These are phyloP conservation scores for Larix sibirica DNA, from an alignment of 83 land plant genomes.

Conservation along the genomic window DNA sequence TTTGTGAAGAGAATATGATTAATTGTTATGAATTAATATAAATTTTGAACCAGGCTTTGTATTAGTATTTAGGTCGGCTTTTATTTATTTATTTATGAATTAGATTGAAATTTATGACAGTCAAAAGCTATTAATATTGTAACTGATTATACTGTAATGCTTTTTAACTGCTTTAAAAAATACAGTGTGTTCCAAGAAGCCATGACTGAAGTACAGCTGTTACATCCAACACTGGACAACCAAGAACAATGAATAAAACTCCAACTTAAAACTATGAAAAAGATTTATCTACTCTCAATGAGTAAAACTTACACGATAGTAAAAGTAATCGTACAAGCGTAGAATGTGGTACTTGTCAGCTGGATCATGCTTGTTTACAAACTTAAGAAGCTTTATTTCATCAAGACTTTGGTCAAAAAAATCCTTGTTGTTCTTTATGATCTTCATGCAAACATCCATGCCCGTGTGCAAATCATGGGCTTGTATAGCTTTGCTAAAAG, in stretches of 20 bases:
- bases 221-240: neutral
- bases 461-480: constrained; percentile 98
- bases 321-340: constrained; percentile 95
- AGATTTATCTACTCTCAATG: neutral
- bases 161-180: neutral
- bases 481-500: constrained; percentile 99
- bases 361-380: constrained; percentile 95
- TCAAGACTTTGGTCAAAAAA: constrained; percentile 99
- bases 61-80: no score
- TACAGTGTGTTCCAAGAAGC: neutral
- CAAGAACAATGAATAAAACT: neutral
- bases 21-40: no score
- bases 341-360: constrained; percentile 94
- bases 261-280: neutral
- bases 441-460: constrained; percentile 99
- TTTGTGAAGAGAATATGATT: no score
- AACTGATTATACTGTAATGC: neutral
- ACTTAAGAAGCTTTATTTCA: constrained; percentile 98
- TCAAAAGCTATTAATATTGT: no score
- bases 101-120: no score
- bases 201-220: neutral
- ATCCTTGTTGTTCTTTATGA: constrained; percentile 98
- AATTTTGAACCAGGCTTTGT: no score
- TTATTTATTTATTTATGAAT: no score
- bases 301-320: constrained; percentile 75